phyloP scores from a whole-genome alignment of 2,329 filamentous ascomycete species.

The Aspergillus neotritici region DNA sequence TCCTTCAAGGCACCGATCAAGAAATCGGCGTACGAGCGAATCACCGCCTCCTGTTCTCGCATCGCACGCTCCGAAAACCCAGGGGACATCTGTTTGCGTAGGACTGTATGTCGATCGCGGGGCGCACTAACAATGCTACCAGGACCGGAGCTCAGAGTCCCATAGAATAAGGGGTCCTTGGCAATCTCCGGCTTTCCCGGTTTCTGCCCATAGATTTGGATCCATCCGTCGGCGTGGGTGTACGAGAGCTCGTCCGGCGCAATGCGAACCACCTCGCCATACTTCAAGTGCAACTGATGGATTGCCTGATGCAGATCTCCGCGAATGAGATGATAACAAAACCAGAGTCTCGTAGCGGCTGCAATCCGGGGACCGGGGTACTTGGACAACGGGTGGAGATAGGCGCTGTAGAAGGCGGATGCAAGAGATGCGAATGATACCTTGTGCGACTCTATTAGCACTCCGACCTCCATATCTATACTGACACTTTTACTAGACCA shows the following conservation, averaged over 20 bases:
- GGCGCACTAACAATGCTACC: constrained; percentile 9
- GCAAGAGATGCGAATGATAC: background rate
- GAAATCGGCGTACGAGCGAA: constrained; percentile 22
- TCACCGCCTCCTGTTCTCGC: constrained; percentile 24
- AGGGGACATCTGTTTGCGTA: constrained; percentile 17
- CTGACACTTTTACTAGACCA: no score
- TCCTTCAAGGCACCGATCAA: constrained; percentile 19
- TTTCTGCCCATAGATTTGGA: constrained; percentile 22
- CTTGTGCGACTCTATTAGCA: no score
- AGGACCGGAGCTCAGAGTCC: background rate
- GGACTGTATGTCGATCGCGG: constrained; percentile 2
- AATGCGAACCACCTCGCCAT: constrained; percentile 32
- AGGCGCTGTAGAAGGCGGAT: constrained; percentile 1
- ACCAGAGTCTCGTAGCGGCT: constrained; percentile 6
- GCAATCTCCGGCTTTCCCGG: constrained; percentile 1
- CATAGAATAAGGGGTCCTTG: constrained; percentile 5
- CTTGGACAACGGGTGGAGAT: constrained; percentile 3
- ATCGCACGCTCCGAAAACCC: constrained; percentile 28
- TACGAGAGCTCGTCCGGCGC: constrained; percentile 31
- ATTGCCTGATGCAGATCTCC: constrained; percentile 5
- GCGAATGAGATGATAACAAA: background rate
- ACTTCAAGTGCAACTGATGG: constrained; percentile 24
- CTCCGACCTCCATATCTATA: no score
- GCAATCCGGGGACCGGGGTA: constrained; percentile 9
- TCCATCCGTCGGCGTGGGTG: constrained; percentile 17